Evolutionary conservation across 2,329 filamentous ascomycete genomes (phyloP).

Genomic region (Pyricularia sp.): DNA sequence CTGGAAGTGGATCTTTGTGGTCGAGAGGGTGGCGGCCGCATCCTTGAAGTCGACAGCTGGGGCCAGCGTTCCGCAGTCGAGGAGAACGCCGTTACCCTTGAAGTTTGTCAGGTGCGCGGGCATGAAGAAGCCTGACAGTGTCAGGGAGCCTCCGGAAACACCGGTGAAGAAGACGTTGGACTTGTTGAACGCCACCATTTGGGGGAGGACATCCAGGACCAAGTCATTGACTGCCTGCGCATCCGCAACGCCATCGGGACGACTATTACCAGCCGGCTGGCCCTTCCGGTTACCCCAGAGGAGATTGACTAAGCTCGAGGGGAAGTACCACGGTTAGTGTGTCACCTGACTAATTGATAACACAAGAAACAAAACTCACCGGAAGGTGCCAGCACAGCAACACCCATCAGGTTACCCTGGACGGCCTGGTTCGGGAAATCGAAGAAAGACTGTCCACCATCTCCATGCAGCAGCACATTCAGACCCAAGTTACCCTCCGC

Average conservation of each 20-base stretch:
- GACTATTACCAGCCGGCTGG: conserved; percentile 34
- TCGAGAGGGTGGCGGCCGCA: conserved; percentile 23
- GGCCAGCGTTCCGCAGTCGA: conserved; percentile 41
- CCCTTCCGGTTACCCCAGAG: conserved; percentile 50
- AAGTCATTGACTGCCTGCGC: conserved; percentile 41
- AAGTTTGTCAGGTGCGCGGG: conserved; percentile 41
- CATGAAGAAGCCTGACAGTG: conserved; percentile 44
- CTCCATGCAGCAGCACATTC: conserved; percentile 46
- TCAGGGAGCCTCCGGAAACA: conserved; percentile 39
- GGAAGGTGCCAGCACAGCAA: conserved; percentile 36
- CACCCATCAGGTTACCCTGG: conserved; percentile 35
- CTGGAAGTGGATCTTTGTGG: conserved; percentile 43
- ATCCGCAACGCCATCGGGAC: conserved; percentile 42
- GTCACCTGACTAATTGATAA: not conserved
- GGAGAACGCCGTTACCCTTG: conserved; percentile 29
- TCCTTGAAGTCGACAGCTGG: conserved; percentile 39
- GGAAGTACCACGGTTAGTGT: not conserved
- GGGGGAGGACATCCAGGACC: conserved; percentile 32
- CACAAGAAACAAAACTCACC: not conserved
- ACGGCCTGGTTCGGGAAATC: conserved; percentile 43
- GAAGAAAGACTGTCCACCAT: conserved; percentile 46
- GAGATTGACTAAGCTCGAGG: conserved; percentile 18
- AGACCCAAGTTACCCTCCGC: conserved; percentile 29
- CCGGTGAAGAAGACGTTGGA: conserved; percentile 43
- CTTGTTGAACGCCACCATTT: conserved; percentile 39